Evolutionary conservation across 2,329 filamentous ascomycete species (phyloP), one percentile per base, ranked within the genome.

Genomic region (Lithohypha guttulata): DNA sequence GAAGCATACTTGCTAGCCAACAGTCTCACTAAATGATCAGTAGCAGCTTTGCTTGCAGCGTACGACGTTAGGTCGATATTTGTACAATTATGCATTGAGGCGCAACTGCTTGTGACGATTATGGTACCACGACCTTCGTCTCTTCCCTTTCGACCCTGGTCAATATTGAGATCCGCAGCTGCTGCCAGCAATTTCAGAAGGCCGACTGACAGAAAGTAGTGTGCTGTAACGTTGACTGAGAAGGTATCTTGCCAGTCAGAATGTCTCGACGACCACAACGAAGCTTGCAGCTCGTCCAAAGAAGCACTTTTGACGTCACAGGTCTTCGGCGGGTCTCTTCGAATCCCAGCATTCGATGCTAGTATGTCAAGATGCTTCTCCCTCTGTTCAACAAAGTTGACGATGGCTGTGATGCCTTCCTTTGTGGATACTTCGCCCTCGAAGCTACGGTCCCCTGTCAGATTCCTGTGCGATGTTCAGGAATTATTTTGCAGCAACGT

Each of bases 21-120:
- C 39, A 72, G 50, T 34, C 50, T 58, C 2, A 71, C 68, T 10
- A 71, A 48, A 55, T 72, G 68, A 51, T 71, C 68, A 1, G 67
- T 70, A 0, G 66, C 68, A 1, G 68, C 68, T 46, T 72, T 71
- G 45, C 65, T 71, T 0, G 63, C 51, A 0, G 67, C 67, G 43
- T 72, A 71, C 46, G 64, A 68, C 4, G 66, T 70, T 49, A 71
- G 53, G 43, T 71, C 68, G 3, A 71, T 58, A 45, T 71, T 71
- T 1, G 68, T 71, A 1, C 51, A 63, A 50, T 70, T 70, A 42
- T 70, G 68, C 60, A 70, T 64, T 49, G 66, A 69, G 2, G 68
- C 67, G 47, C 68, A 71, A 2, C 63, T 68, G 48, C 68, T 71
- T 3, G 66, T 70, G 3, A 72, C 54, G 3, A 70, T 55, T 11